phyloP scores from a whole-genome alignment of 257 asterid species.

The Solanum corneliomulleri region DNA sequence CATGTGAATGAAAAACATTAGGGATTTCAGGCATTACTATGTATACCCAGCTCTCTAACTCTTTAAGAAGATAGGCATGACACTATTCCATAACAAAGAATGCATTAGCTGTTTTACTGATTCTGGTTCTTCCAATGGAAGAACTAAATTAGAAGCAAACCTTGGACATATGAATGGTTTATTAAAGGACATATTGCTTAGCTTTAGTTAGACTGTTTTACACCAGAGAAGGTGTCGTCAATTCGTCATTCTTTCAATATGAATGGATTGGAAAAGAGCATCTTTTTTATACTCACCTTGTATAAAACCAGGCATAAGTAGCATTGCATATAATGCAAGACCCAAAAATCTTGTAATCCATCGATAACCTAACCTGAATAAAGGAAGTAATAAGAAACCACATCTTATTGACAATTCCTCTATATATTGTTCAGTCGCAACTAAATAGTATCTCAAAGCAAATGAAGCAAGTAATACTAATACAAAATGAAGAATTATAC shows the following conservation, averaged over 20 bases:
- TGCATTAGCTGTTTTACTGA: background rate
- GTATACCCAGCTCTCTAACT: background rate
- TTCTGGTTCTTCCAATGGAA: background rate
- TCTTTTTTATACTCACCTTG: conserved; percentile 41
- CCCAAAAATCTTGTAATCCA: conserved; percentile 84
- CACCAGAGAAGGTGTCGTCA: background rate
- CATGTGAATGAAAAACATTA: background rate
- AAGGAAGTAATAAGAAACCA: conserved; percentile 20
- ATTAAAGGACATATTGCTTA: background rate
- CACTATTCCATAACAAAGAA: background rate
- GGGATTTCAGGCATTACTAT: background rate
- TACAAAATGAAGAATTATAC: background rate
- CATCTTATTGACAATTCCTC: background rate
- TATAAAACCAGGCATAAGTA: conserved; percentile 96
- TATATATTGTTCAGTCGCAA: background rate
- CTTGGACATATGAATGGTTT: background rate
- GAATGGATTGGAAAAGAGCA: background rate
- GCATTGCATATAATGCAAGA: conserved; percentile 70
- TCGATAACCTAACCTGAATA: conserved; percentile 92
- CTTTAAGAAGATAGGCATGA: background rate
- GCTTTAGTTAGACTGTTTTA: background rate
- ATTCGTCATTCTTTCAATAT: background rate
- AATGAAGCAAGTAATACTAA: background rate
- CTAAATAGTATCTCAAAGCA: background rate
- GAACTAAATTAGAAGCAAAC: background rate